Evolutionary conservation across 768 basidiomycete species (phyloP), one percentile per base, ranked within the genome.

Genomic region (Hericium coralloides): DNA sequence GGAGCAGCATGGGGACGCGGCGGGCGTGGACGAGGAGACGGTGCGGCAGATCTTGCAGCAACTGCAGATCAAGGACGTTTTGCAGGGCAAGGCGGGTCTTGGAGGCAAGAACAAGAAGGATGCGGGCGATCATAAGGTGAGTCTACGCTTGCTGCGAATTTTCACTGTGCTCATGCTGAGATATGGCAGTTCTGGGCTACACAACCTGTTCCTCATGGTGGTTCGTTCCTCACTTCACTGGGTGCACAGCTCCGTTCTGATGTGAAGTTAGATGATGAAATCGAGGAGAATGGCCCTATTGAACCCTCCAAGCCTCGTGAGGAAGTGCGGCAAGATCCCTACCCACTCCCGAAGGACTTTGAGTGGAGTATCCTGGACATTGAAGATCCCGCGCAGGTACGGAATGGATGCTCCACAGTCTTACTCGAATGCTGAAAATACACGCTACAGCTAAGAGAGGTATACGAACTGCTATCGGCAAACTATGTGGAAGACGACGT

Each of bases 401-500:
- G 72, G 64, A 51, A 20, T 12, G 12, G 12, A 3, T 6, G 53
- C 55, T 36, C 22, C 4, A 10, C 20, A 31, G 57, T 26, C 10
- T n/a, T 50, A 12, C 15, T 3, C 55, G 20, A 18, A 26, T 12
- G 48, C 9, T 52, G 17, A 22, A 22, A 54, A 64, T 52, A 58
- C 57, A 57, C 15, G 12, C n/a, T 25, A 26, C 57, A 98, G 92
- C 82, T 83, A 62, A 88, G 90, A 66, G 97, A 99, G 68, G 84
- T 98, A 12, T 91, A 97, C 65, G 85, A 93, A 61, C 78, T 99
- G 2, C 75, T 99, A 41, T 97, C 92, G 4, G 77, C 86, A 12
- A 89, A 98, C 71, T 99, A 98, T 64, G 94, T 99, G 48, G 97
- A 99, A 69, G 97, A 99, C 67, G 87, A 91, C 63, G 88, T 92